Evolutionary conservation across 2,329 filamentous ascomycete species (phyloP).

Genomic region (Scedosporium boydii): DNA sequence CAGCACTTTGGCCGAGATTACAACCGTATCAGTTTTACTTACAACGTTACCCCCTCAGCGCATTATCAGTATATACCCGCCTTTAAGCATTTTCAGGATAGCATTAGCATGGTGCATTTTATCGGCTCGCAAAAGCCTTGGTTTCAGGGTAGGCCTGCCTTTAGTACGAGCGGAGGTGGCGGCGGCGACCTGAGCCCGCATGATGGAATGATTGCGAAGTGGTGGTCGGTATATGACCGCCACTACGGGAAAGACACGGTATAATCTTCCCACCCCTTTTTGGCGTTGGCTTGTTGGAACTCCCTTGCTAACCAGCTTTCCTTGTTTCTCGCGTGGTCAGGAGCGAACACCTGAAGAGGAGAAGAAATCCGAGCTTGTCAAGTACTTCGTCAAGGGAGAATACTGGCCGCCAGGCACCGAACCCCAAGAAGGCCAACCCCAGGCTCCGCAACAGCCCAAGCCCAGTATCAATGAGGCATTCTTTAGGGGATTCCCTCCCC

Average conservation of each 20-base stretch:
- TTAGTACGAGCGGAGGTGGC: constrained; percentile 28
- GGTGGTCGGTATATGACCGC: constrained; percentile 91
- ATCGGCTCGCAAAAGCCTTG: constrained; percentile 90
- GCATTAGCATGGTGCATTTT: constrained; percentile 87
- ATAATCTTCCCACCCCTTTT: constrained; percentile 29
- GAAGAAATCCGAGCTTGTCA: constrained; percentile 23
- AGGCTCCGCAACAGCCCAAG: constrained; percentile 13
- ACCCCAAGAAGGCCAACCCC: constrained; percentile 12
- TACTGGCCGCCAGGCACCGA: constrained; percentile 43
- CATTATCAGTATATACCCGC: constrained; percentile 97
- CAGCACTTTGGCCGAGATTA: constrained; percentile 81
- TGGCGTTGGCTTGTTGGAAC: constrained; percentile 10
- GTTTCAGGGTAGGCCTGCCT: constrained; percentile 51
- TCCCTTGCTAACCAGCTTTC: not conserved
- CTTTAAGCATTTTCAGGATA: constrained; percentile 84
- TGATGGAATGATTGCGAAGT: constrained; percentile 73
- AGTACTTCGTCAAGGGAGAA: constrained; percentile 47
- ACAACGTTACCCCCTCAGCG: constrained; percentile 93
- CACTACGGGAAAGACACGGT: constrained; percentile 51
- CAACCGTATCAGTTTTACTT: constrained; percentile 85
- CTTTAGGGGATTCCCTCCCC: constrained; percentile 3
- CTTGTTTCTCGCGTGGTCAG: not conserved
- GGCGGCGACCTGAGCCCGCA: constrained; percentile 47
- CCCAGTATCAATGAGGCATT: constrained; percentile 12
- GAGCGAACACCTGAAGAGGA: constrained; percentile 18